Conservation (phyloP, 2,329 filamentous ascomycete species). For the Colletotrichum endophyticum region DNA sequence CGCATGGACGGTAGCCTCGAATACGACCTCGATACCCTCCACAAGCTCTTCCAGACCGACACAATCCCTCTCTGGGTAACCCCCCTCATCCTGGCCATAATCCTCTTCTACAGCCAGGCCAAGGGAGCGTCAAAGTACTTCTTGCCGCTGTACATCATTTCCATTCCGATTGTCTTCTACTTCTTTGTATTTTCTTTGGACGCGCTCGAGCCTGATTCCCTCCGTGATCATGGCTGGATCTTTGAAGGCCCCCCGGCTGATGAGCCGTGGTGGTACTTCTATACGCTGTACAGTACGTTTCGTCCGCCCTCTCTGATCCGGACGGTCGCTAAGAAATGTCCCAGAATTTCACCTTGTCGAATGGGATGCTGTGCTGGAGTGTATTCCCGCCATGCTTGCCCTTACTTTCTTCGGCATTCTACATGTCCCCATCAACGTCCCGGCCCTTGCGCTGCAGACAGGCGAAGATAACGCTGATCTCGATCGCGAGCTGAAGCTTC, state of each 20-base stretch:
- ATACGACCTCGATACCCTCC: slow-evolving; percentile 78
- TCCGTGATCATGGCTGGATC: slow-evolving; percentile 85
- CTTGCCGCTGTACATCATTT: slow-evolving; percentile 84
- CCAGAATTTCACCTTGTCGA: slow-evolving; percentile 81
- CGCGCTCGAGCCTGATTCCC: slow-evolving; percentile 65
- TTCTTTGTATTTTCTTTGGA: slow-evolving; percentile 75
- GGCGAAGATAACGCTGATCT: slow-evolving; percentile 93
- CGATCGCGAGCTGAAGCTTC: slow-evolving; percentile 88
- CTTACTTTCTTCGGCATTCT: slow-evolving; percentile 97
- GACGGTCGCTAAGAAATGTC: slow-evolving; percentile 23
- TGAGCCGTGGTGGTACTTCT: slow-evolving; percentile 97
- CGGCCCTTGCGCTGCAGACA: slow-evolving; percentile 86
- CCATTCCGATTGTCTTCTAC: slow-evolving; percentile 79
- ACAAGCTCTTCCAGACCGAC: slow-evolving; percentile 73
- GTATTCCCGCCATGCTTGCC: slow-evolving; percentile 92
- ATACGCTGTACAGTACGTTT: slow-evolving; percentile 85
- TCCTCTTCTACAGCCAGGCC: slow-evolving; percentile 78
- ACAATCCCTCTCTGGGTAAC: slow-evolving; percentile 84
- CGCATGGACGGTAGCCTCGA: slow-evolving; percentile 84
- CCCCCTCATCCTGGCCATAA: slow-evolving; percentile 76
- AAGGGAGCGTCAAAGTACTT: slow-evolving; percentile 84
- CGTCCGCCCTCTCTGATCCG: not conserved
- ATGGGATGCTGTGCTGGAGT: slow-evolving; percentile 83
- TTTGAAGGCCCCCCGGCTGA: slow-evolving; percentile 84
- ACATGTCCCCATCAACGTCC: slow-evolving; percentile 97